Percentiles rank a stretch among this genome's conserved stretches.
Conservation (phyloP, 768 basidiomycete species). For the Suillus hirtellus region DNA sequence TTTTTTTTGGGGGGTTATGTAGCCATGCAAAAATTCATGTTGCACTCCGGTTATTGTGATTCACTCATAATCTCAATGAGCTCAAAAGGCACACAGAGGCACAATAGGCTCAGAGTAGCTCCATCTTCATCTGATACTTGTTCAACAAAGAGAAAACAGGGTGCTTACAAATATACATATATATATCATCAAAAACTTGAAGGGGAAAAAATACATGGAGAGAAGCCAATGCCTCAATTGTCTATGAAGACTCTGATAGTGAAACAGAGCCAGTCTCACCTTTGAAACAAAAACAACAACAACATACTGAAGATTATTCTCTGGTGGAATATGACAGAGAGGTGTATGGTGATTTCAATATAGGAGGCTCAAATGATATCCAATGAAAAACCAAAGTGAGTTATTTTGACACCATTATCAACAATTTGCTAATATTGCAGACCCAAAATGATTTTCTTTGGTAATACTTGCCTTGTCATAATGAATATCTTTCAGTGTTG, state of each 20-base stretch:
- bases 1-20: background rate
- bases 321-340: background rate
- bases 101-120: background rate
- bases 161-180: background rate
- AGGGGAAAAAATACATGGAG: background rate
- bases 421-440: background rate
- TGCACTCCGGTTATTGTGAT: background rate
- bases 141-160: background rate
- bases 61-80: background rate
- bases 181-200: too few species aligned
- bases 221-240: background rate
- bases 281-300: background rate
- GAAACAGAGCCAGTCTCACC: background rate
- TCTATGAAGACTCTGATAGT: background rate
- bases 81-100: background rate
- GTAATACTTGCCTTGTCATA: background rate
- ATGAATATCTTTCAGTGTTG: conserved; percentile 3
- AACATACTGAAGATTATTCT: background rate
- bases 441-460: conserved; percentile 7
- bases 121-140: background rate
- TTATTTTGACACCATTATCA: background rate
- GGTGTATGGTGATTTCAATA: background rate
- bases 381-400: background rate
- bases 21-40: background rate
- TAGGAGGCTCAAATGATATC: background rate